These are phyloP conservation scores for Colletotrichum caudatum DNA, from an alignment of 2,329 filamentous ascomycete species.

Conservation along the genomic window DNA sequence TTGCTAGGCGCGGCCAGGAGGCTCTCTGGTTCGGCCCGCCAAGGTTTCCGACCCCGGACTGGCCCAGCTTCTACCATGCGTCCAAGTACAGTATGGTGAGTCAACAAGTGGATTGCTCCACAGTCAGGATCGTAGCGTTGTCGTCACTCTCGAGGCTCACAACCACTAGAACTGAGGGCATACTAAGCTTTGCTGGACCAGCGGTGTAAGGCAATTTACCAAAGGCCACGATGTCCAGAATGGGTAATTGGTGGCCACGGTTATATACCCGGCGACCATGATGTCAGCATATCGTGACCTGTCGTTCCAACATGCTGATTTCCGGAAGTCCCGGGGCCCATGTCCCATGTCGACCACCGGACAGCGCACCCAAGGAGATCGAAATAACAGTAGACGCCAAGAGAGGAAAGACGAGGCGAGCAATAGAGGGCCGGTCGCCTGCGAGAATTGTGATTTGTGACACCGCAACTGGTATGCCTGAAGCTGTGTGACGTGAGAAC, in stretches of 20 bases:
- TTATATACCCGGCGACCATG: neutral
- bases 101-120: neutral
- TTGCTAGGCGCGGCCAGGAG: neutral
- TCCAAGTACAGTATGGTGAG: slow-evolving; percentile 4
- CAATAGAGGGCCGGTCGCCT: neutral
- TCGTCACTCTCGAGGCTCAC: slow-evolving; percentile 19
- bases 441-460: neutral
- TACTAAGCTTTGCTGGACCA: slow-evolving; percentile 14
- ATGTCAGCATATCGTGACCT: slow-evolving; percentile 11
- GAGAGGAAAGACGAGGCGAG: slow-evolving; percentile 1
- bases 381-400: slow-evolving; percentile 10
- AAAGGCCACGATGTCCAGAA: neutral
- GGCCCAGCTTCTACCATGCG: neutral
- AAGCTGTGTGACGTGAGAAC: slow-evolving; percentile 25
- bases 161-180: slow-evolving; percentile 6
- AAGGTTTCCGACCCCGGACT: slow-evolving; percentile 11
- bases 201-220: slow-evolving; percentile 33
- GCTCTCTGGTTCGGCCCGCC: slow-evolving; percentile 19
- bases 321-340: slow-evolving; percentile 21
- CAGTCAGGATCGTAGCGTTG: slow-evolving; percentile 6
- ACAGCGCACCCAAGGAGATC: neutral
- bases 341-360: slow-evolving; percentile 11
- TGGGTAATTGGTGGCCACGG: slow-evolving; percentile 2
- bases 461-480: slow-evolving; percentile 4
- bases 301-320: neutral